A percentile compares a stretch with the other conserved stretches of the same genome.
Evolutionary conservation across 352 stramenopile genomes (phyloP).

Genomic region (Bremia lactucae): DNA sequence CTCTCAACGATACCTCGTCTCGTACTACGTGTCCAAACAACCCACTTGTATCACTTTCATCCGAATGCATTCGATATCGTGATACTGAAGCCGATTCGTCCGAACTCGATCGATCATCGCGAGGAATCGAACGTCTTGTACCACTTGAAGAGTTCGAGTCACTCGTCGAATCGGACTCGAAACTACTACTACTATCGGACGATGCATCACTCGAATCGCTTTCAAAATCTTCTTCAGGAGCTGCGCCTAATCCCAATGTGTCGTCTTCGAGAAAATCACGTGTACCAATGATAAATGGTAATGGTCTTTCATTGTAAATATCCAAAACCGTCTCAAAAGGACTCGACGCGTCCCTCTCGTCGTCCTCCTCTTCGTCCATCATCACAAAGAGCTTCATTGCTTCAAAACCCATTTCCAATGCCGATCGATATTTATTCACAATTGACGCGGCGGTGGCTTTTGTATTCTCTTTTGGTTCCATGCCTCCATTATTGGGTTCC

Average conservation of each 20-base stretch:
- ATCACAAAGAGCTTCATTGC: conserved; percentile 81
- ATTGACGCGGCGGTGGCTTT: conserved; percentile 39
- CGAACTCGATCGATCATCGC: conserved; percentile 23
- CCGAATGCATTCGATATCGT: conserved; percentile 19
- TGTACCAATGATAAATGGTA: conserved; percentile 84
- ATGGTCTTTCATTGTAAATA: conserved; percentile 82
- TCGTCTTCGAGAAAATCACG: conserved; percentile 80
- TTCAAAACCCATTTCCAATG: conserved; percentile 67
- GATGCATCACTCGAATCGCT: conserved; percentile 52
- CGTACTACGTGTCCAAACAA: conserved; percentile 32
- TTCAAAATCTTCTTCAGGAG: conserved; percentile 42
- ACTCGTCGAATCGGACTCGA: conserved; percentile 34
- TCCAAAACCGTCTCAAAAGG: conserved; percentile 69
- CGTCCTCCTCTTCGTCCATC: conserved; percentile 64
- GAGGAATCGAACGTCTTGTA: conserved; percentile 9
- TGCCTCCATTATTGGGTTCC: no score
- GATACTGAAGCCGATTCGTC: conserved; percentile 26
- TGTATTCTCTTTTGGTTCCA: conserved; percentile 13
- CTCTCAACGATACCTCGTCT: conserved; percentile 5
- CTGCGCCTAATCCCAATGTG: conserved; percentile 63
- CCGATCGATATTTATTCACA: conserved; percentile 62
- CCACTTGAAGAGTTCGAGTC: conserved; percentile 4
- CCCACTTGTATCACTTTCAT: conserved; percentile 50
- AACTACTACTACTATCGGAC: conserved; percentile 67
- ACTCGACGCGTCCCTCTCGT: conserved; percentile 37